Base-by-base conservation (phyloP, 1,284 basidiomycete genomes). In the Volvariella volvacea region DNA sequence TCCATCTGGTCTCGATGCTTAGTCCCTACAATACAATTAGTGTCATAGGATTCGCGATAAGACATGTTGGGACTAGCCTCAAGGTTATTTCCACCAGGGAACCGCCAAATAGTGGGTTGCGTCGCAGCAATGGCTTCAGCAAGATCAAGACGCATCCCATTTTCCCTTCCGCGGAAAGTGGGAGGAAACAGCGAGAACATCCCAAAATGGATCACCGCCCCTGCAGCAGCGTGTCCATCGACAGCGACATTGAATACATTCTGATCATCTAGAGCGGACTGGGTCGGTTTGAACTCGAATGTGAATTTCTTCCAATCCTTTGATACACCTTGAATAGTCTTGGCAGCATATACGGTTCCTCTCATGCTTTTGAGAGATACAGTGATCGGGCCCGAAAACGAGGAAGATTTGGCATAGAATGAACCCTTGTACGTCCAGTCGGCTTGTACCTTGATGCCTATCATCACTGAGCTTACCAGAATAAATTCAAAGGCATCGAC, bases 101-200 rank as follows among this genome's bases (percentile, higher is more conserved):
- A 74, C 25, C 83, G 72, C 65, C 80, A 83, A 57, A 83, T 80
- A 4, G 74, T 68, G 39, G 83, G 80, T 8, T 69, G 71, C 67
- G 80, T 76, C 32, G 74, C 73, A n/a, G 70, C 68, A 43, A 85
- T 58, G n/a, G n/a, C 77, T 54, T 78, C 66, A 1, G 83, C 81
- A 36, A 88, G 63, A 57, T 88, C 85, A 4, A 72, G 57, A 33
- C 83, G 66, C 67, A 86, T 71, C 0, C 83, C 83, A 55, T 86
- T 86, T 33, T 63, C 49, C 46, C 79, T 67, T 44, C 67, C 61
- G 46, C 81, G 83, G 60, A 78, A 87, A 1, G 83, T 86, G 1
- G 83, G 84, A 2, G 83, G 84, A 61, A 87, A 85, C 43, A 87
- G 64, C 2, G 77, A 80, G 43, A 85, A 70, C 69, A 86, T 63